Conservation (phyloP, 2,329 filamentous ascomycete genomes). For the Beauveria pseudobassiana region DNA sequence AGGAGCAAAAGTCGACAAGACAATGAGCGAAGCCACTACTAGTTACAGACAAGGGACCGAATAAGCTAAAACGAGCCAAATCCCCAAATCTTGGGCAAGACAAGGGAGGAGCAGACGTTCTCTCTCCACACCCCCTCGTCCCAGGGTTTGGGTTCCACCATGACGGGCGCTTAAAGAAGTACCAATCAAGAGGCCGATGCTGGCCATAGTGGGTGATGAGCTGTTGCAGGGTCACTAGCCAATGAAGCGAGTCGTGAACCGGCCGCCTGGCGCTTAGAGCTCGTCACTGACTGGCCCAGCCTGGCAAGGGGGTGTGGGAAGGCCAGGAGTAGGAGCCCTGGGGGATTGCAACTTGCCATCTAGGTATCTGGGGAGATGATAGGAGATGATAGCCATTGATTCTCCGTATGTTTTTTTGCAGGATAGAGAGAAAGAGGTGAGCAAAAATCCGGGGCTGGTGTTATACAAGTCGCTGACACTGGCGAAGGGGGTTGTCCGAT, state of each 20-base stretch:
- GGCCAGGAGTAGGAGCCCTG: no score
- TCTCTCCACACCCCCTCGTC: conserved; percentile 1
- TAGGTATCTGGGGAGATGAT: background rate
- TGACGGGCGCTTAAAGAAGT: conserved; percentile 3
- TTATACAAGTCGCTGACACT: background rate
- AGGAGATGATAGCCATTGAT: background rate
- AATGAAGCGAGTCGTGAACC: conserved; percentile 6
- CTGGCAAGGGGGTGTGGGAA: background rate
- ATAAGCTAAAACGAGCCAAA: background rate
- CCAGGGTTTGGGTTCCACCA: conserved; percentile 9
- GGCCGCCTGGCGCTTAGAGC: conserved; percentile 26
- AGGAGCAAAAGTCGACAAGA: background rate
- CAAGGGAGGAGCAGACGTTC: background rate
- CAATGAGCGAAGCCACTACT: background rate
- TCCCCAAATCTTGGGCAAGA: background rate
- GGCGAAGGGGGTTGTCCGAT: background rate
- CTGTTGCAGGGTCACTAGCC: conserved; percentile 2
- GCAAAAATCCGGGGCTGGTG: background rate
- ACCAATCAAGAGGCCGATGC: conserved; percentile 4
- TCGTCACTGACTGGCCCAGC: conserved; percentile 3
- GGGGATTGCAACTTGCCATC: background rate
- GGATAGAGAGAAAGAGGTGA: background rate
- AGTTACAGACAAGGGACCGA: background rate
- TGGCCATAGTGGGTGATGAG: conserved; percentile 4
- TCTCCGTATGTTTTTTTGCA: background rate